phyloP scores from a whole-genome alignment of 2,329 filamentous ascomycete species.

The Dryadomyces quercivorus region DNA sequence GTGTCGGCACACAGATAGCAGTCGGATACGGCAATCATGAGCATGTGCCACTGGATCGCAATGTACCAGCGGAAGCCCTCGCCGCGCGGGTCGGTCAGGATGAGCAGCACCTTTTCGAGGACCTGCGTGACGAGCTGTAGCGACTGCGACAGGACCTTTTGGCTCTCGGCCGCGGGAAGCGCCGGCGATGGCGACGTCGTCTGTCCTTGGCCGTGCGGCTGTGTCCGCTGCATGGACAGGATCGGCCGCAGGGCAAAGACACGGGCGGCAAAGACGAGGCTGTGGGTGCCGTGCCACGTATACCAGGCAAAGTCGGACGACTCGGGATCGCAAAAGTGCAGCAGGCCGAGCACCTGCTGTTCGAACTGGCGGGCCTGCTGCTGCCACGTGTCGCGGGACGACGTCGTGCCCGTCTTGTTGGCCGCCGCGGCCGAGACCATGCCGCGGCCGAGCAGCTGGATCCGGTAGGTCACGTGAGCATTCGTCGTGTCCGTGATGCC shows the following conservation, averaged over 20 bases:
- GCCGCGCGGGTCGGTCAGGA: constrained; percentile 17
- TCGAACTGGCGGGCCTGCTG: constrained; percentile 7
- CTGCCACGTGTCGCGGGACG: neutral
- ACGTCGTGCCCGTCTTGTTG: neutral
- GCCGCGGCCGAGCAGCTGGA: constrained; percentile 12
- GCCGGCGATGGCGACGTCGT: neutral
- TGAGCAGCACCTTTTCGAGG: constrained; percentile 16
- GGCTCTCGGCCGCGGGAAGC: no score
- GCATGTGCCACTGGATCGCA: constrained; percentile 15
- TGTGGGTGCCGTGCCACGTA: constrained; percentile 16
- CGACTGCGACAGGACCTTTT: neutral
- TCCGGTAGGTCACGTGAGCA: constrained; percentile 16
- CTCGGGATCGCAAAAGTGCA: constrained; percentile 16
- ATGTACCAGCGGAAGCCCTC: constrained; percentile 20
- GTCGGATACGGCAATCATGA: constrained; percentile 17
- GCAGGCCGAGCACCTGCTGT: neutral
- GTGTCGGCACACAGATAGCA: constrained; percentile 16
- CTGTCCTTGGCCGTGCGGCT: neutral
- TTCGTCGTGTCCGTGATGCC: constrained; percentile 18
- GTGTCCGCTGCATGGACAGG: neutral
- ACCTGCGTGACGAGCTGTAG: neutral
- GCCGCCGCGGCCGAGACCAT: constrained; percentile 8
- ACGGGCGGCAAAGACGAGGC: neutral
- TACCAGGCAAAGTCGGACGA: constrained; percentile 18
- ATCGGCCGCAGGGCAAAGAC: neutral